phyloP scores from a whole-genome alignment of 192 early-diverging fungal genomes.

The Piromyces finnis region DNA sequence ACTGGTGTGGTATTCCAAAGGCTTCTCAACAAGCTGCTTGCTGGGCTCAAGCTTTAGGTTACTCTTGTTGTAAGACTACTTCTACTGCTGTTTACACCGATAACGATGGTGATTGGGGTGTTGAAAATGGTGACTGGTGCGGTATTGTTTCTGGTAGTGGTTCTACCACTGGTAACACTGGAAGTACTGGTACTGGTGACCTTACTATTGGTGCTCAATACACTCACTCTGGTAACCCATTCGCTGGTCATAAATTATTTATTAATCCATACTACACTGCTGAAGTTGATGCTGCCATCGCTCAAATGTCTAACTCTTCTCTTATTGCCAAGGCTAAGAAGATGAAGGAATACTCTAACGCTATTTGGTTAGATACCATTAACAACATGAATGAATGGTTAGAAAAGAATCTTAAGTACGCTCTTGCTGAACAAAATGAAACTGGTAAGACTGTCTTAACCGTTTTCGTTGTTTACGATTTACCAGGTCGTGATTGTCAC shows the following conservation, averaged over 20 bases:
- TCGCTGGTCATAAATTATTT: background rate
- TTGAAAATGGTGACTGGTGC: background rate
- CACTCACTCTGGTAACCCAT: background rate
- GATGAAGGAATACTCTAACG: background rate
- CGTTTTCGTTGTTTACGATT: conserved; percentile 24
- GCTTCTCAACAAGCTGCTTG: background rate
- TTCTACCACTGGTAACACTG: too few relatives aligned
- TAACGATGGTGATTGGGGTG: background rate
- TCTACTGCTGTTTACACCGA: background rate
- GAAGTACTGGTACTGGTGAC: background rate
- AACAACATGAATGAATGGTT: background rate
- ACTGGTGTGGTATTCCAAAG: background rate
- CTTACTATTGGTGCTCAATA: background rate
- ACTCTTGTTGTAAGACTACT: background rate
- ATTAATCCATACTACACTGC: background rate
- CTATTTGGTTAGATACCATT: background rate
- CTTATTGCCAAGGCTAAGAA: background rate
- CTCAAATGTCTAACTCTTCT: background rate
- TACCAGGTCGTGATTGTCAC: conserved; percentile 23
- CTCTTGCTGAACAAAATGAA: background rate
- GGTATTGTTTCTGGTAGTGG: too few relatives aligned
- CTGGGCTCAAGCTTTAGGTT: background rate
- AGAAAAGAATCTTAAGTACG: background rate
- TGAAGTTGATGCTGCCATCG: background rate
- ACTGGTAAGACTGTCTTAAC: background rate